Base-by-base conservation (phyloP, 176 grass and related monocot species). In the Juncus effusus region DNA sequence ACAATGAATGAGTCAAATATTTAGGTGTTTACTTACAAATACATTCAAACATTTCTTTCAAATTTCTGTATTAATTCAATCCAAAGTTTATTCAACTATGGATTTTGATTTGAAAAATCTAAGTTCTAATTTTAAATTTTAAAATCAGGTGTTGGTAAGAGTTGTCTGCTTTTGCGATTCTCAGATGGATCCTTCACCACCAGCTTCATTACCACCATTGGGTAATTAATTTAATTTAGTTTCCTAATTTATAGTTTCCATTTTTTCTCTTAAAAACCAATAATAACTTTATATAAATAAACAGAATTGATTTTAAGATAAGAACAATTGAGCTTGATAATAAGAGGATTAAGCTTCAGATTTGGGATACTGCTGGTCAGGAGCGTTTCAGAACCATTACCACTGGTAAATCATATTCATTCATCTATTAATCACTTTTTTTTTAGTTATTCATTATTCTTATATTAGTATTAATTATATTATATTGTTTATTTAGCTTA, bases 351-450 rank as follows among this genome's bases (percentile, higher is more conserved):
- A 95, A 95, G 79, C 80, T 95, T 72, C 90, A 95, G 63, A 95
- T 95, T 80, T 95, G 86, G 90, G 90, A 90, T 68, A 95, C 90
- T 13, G 90, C 90, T 55, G 90, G 90, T 11, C 90, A 95, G 77
- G 90, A 95, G 81, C 90, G 90, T 73, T 95, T 95, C 74, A 66
- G 90, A 79, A 95, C 90, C 60, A 95, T 95, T 77, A 95, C 90
- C 42, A 95, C 86, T 47, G 90, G 90, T 95, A 86, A 40, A 51
- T 67, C 10, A 68, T 69, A 36, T 11, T 51, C 39, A 56, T 41
- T 60, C 56, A 45, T 41, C 9, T 59, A 40, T 59, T 54, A 52
- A 59, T 36, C 59, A 75, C 7, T 64, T 41, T 16, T 56, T 56
- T 16, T 12, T 28, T 41, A 40, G 16, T 8, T 40, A 56, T 36